Base-by-base conservation (phyloP, 2,329 filamentous ascomycete species). In the Arthrobotrys sinensis region DNA sequence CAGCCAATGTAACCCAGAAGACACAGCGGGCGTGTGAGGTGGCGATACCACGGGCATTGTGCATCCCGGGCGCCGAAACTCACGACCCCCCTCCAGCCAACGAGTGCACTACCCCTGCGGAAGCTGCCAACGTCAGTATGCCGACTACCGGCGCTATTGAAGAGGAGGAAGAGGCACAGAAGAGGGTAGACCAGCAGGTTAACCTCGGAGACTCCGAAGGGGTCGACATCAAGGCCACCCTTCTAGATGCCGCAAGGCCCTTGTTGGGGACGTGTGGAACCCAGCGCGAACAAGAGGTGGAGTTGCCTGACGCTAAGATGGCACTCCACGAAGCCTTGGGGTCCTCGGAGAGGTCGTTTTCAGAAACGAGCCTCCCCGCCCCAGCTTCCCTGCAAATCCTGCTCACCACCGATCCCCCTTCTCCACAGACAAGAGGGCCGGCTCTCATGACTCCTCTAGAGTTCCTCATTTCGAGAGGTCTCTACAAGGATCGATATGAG, bases 391-490 rank as follows among this genome's bases (percentile, higher is more conserved):
- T 38, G 24, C 24, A 28, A 28, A 28, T 28, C 24, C 4, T 4
- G 24, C 24, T 4, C 21, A 43, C 38, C n/a, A 28, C 69, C 16
- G 43, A 50, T 7, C 8, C 36, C 0, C 69, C 60, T 14, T 40
- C 60, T 11, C 62, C 55, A n/a, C 43, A 14, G 11, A 38, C 57
- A 43, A 5, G 24, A 7, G 16, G n/a, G 36, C 12, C 52, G 10
- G 43, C 34, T 19, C 45, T 28, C 19, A 57, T 68, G 55, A 68
- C 71, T 28, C 63, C 71, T 14, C 21, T 68, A 38, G 71, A 76
- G 36, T 76, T 64, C 34, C 38, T 76, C 28, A 55, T 76, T 24
- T 76, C 71, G 6, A 40, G 71, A 55, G 71, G 71, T 16, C 55
- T 76, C 64, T 43, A 55, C 24, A 48, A 12, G 10, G 52, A 62